Base-by-base conservation (phyloP, 192 early-diverging fungal species). In the Mortierella alpina region DNA sequence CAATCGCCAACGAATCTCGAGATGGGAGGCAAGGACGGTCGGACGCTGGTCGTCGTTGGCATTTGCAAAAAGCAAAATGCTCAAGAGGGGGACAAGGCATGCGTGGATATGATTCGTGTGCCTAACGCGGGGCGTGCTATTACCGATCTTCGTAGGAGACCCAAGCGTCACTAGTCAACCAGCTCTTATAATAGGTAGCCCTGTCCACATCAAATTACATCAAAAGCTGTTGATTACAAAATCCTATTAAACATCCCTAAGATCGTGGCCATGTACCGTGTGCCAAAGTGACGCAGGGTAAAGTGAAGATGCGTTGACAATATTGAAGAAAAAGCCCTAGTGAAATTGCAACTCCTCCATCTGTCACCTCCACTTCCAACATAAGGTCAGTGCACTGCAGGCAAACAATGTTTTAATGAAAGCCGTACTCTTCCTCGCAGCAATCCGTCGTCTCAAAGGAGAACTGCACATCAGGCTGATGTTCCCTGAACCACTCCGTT, bases 391-490 rank as follows among this genome's bases (percentile, higher is more conserved):
- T 31, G 31, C 31, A 31, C 31, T 31, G 31, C 31, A 31, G 3
- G 31, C 31, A 47, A 48, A 48, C 39, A 44, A 44, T 5, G 39
- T 5, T 6, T 23, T 52, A 50, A 8, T 56, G 7, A 55, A 79
- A 66, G 20, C 42, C 57, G 39, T 66, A 80, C 23, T 80, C 77
- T 9, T 80, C 77, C 17, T 80, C 77, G 41, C 60, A 80, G 18
- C 76, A 72, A 52, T 80, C 77, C 18, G 65, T 64, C 65, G 63
- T 17, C 42, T 80, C 70, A 42, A 80, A 57, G 11, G 39, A 61
- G 45, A 80, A 68, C 40, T 45, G 48, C 5, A 72, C 18, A 3
- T 45, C 49, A 5, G 70, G 63, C 5, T 48, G 46, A 18, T 53
- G 40, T 15, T 59, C 53, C 6, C 41, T 13, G 49, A 80, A 72